These are phyloP conservation scores for Glutinoglossum americanum DNA, from an alignment of 495 filamentous ascomycete genomes.

Conservation along the genomic window DNA sequence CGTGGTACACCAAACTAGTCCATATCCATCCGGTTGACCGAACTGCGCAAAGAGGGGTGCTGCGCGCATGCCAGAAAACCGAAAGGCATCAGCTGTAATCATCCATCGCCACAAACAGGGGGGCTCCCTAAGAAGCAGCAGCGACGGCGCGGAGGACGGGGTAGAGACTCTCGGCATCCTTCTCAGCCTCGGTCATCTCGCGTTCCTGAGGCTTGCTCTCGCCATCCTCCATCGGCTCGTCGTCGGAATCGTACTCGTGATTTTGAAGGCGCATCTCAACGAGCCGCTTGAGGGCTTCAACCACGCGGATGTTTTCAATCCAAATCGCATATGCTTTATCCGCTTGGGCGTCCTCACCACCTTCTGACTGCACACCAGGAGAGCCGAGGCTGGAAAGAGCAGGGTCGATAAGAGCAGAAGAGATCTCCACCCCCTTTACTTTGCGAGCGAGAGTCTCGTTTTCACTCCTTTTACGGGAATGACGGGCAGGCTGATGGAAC, in stretches of 20 bases:
- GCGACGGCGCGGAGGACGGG: constrained; percentile 13
- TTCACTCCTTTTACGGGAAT: not conserved
- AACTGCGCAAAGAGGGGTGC: too few species aligned
- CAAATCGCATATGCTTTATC: constrained; percentile 16
- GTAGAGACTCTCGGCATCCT: constrained; percentile 13
- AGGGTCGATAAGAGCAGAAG: constrained; percentile 1
- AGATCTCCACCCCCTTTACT: not conserved
- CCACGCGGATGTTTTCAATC: constrained; percentile 23
- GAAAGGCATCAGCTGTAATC: not conserved
- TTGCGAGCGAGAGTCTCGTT: not conserved
- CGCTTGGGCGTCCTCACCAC: constrained; percentile 4
- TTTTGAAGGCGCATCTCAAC: constrained; percentile 14
- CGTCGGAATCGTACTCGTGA: constrained; percentile 15
- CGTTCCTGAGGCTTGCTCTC: constrained; percentile 8
- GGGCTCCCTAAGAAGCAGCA: not conserved
- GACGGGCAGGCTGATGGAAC: not conserved
- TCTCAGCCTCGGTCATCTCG: constrained; percentile 10
- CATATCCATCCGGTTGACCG: too few species aligned
- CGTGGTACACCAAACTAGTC: too few species aligned
- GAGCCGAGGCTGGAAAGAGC: not conserved
- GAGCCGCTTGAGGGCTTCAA: constrained; percentile 17
- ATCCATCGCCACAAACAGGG: not conserved
- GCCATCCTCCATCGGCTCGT: constrained; percentile 3
- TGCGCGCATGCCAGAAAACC: too few species aligned
- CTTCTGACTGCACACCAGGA: not conserved